Percentiles rank a stretch among this genome's conserved stretches.
Evolutionary conservation across 768 basidiomycete genomes (phyloP).

Genomic region (Boletus subparvulus): DNA sequence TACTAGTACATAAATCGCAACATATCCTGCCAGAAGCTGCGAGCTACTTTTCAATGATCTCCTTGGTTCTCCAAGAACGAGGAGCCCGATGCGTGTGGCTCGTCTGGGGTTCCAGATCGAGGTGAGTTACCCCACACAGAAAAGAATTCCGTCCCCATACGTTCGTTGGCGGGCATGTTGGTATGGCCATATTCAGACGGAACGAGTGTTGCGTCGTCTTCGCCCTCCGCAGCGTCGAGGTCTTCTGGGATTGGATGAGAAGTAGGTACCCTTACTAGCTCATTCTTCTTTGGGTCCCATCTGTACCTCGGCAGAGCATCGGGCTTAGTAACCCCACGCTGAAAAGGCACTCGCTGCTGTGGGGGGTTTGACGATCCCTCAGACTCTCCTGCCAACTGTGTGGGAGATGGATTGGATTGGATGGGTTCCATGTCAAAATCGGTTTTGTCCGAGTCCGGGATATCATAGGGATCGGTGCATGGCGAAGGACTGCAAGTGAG

Average conservation of each 20-base stretch:
- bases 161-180: neutral
- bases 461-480: neutral
- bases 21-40: neutral
- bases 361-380: neutral
- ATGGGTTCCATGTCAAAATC: neutral
- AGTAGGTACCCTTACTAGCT: neutral
- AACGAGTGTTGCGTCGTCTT: constrained; percentile 19
- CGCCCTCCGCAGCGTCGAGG: neutral
- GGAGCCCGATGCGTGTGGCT: neutral
- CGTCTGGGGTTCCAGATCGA: neutral
- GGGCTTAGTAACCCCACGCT: neutral
- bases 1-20: neutral
- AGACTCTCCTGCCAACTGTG: neutral
- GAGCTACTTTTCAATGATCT: neutral
- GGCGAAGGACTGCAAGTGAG: neutral
- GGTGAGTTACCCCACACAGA: neutral
- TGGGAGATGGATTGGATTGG: neutral
- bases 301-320: constrained; percentile 5
- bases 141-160: neutral
- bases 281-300: constrained; percentile 3
- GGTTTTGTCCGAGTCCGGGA: neutral
- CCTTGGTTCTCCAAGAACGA: neutral
- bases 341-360: neutral
- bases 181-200: constrained; percentile 8
- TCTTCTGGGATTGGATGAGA: neutral